Conservation (phyloP, 2,329 filamentous ascomycete species). For the Bipolaris sorokiniana region DNA sequence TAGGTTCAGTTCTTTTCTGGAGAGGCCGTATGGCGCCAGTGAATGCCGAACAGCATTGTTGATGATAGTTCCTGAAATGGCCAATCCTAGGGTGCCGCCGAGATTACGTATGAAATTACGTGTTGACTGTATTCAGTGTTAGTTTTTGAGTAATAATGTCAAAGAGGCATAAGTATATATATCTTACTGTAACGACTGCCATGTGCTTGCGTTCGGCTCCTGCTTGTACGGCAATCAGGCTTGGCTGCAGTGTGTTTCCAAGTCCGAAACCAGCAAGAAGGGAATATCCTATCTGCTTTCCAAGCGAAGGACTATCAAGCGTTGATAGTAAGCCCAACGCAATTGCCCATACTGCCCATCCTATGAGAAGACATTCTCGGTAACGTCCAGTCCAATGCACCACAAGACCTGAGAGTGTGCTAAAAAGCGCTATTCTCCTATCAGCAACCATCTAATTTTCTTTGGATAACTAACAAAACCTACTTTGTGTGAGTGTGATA, state of each 20-base stretch:
- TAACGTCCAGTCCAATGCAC: conserved; percentile 30
- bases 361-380: conserved; percentile 26
- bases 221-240: conserved; percentile 64
- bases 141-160: background rate
- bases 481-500: conserved; percentile 50
- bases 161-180: background rate
- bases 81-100: conserved; percentile 65
- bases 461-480: background rate
- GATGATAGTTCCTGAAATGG: conserved; percentile 51
- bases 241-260: conserved; percentile 61
- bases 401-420: conserved; percentile 28
- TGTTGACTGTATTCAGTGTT: conserved; percentile 47
- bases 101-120: conserved; percentile 68
- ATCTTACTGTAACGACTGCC: conserved; percentile 61
- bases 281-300: conserved; percentile 27
- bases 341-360: conserved; percentile 30
- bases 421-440: conserved; percentile 21
- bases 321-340: conserved; percentile 28
- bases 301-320: conserved; percentile 18
- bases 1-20: conserved; percentile 17
- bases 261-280: conserved; percentile 43
- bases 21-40: conserved; percentile 16
- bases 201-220: conserved; percentile 59
- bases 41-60: conserved; percentile 26
- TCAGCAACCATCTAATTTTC: background rate